Conservation (phyloP, 1,139 yeast species). For the Hanseniaspora uvarum region DNA sequence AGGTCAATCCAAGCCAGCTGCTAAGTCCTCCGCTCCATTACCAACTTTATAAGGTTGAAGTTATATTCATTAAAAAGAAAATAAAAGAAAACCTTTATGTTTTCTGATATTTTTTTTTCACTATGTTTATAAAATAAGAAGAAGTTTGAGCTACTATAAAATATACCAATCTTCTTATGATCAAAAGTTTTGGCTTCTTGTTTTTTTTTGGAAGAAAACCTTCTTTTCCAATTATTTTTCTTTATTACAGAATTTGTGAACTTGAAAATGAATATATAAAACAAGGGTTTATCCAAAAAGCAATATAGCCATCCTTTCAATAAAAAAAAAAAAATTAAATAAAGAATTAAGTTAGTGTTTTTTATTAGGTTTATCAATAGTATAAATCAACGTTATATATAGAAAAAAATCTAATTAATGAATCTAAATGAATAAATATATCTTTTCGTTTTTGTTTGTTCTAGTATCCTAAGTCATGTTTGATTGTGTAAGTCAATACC, state of each 20-base stretch:
- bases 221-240: no score
- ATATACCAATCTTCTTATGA: background rate
- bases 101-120: background rate
- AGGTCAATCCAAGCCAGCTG: conserved; percentile 43
- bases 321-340: background rate
- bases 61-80: background rate
- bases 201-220: no score
- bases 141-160: background rate
- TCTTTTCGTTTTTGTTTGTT: no score
- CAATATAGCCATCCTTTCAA: no score
- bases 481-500: conserved; percentile 47
- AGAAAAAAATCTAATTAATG: background rate
- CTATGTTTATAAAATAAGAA: background rate
- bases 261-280: no score
- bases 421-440: no score
- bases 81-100: background rate
- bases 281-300: no score
- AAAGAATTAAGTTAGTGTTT: background rate
- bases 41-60: conserved; percentile 8
- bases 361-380: background rate
- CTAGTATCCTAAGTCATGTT: conserved; percentile 31
- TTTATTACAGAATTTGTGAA: no score
- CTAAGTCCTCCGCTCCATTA: conserved; percentile 22
- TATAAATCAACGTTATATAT: background rate
- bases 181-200: background rate